phyloP scores from a whole-genome alignment of 2,329 filamentous ascomycete genomes.

The Myotisia sp. region DNA sequence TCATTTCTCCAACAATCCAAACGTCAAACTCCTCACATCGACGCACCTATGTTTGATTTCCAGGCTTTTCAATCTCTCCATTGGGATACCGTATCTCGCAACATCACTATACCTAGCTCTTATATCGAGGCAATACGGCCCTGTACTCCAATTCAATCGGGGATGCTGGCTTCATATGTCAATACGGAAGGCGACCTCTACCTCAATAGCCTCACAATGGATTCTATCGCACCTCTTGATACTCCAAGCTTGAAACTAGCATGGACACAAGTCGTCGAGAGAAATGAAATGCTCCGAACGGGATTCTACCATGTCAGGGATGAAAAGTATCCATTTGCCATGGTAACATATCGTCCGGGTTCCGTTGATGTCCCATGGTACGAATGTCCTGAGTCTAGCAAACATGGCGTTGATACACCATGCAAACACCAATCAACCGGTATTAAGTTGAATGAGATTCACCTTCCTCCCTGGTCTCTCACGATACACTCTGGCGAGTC shows the following conservation, averaged over 20 bases:
- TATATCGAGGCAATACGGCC: slow-evolving; percentile 50
- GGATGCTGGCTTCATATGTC: slow-evolving; percentile 63
- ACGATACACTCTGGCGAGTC: slow-evolving; percentile 29
- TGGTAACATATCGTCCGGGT: slow-evolving; percentile 47
- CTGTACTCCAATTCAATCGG: slow-evolving; percentile 65
- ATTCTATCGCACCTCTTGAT: slow-evolving; percentile 30
- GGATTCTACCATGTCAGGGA: slow-evolving; percentile 55
- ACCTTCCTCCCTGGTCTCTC: slow-evolving; percentile 50
- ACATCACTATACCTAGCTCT: slow-evolving; percentile 19
- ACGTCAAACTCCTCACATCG: background rate
- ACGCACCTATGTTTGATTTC: slow-evolving; percentile 33
- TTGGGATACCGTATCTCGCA: slow-evolving; percentile 20
- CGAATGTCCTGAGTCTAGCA: background rate
- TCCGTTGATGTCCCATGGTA: slow-evolving; percentile 28
- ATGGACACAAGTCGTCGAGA: slow-evolving; percentile 42
- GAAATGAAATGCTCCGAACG: slow-evolving; percentile 60
- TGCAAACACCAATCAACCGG: background rate
- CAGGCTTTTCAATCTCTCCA: slow-evolving; percentile 36
- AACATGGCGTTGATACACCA: background rate
- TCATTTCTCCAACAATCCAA: slow-evolving; percentile 28
- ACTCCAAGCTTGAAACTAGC: slow-evolving; percentile 36
- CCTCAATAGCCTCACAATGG: slow-evolving; percentile 55
- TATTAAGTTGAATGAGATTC: slow-evolving; percentile 21
- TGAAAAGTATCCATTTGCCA: slow-evolving; percentile 50
- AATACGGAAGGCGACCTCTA: slow-evolving; percentile 55